Percentiles rank a stretch among this genome's conserved stretches.
These are phyloP conservation scores for Spiraea crenata DNA, from an alignment of 331 rosid species.

Conservation along the genomic window DNA sequence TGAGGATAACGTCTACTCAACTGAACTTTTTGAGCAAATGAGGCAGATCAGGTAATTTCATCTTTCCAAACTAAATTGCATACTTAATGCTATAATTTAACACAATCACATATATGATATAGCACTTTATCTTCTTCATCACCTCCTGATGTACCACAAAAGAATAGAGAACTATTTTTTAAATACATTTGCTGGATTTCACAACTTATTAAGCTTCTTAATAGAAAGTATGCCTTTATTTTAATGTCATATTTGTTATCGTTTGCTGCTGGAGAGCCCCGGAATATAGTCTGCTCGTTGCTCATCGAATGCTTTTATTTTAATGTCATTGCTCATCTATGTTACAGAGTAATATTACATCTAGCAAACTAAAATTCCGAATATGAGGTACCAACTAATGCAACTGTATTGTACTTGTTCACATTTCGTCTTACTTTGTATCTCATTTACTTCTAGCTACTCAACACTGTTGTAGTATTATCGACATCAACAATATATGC, in stretches of 20 bases:
- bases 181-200: neutral
- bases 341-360: neutral
- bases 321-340: too few species aligned
- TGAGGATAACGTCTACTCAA: conserved; percentile 55
- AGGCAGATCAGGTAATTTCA: conserved; percentile 74
- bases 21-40: conserved; percentile 69
- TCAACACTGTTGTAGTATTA: neutral
- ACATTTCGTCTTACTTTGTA: neutral
- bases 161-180: conserved; percentile 1
- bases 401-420: neutral
- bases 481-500: neutral
- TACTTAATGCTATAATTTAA: neutral
- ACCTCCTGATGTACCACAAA: neutral
- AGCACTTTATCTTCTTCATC: neutral
- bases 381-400: neutral
- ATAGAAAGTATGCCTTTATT: neutral
- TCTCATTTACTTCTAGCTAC: conserved; percentile 1
- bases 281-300: neutral
- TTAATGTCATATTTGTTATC: neutral
- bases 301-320: neutral
- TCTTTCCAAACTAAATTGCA: conserved; percentile 11
- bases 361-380: neutral
- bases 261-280: neutral
- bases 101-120: neutral
- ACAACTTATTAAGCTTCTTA: neutral